Conservation (phyloP, 1,284 basidiomycete genomes). For the Ceratobasidium sp. region DNA sequence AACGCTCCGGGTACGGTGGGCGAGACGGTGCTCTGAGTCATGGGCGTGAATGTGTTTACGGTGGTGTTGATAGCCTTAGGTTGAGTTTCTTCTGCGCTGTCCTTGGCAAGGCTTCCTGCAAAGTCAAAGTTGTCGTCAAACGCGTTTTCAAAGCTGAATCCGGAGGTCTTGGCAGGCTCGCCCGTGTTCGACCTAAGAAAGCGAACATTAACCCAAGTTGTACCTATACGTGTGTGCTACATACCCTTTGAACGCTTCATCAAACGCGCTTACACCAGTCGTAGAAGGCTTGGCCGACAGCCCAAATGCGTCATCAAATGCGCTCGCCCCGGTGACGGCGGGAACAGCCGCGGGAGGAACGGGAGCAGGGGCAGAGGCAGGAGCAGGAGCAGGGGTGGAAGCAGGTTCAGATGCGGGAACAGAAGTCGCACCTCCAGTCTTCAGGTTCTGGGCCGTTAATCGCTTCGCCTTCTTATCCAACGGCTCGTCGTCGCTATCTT, state of each 20-base stretch:
- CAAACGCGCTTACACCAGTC: constrained; percentile 46
- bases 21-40: constrained; percentile 51
- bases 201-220: neutral
- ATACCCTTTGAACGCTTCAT: constrained; percentile 46
- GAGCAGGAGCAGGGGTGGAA: constrained; percentile 38
- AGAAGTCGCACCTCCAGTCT: constrained; percentile 51
- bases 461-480: constrained; percentile 53
- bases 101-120: constrained; percentile 62
- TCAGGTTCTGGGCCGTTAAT: constrained; percentile 35
- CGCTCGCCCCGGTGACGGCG: constrained; percentile 28
- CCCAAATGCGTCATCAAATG: constrained; percentile 48
- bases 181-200: constrained; percentile 29
- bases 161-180: constrained; percentile 41
- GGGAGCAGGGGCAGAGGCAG: constrained; percentile 24
- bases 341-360: constrained; percentile 41
- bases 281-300: constrained; percentile 23
- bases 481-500: constrained; percentile 67
- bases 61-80: constrained; percentile 49
- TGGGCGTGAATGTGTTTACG: constrained; percentile 51
- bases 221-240: neutral
- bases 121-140: constrained; percentile 94
- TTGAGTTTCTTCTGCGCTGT: constrained; percentile 48
- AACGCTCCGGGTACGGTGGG: constrained; percentile 49
- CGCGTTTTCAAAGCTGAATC: constrained; percentile 51
- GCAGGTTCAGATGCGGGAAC: constrained; percentile 43